Evolutionary conservation across 768 basidiomycete species (phyloP).

Genomic region (Amanita muscaria): DNA sequence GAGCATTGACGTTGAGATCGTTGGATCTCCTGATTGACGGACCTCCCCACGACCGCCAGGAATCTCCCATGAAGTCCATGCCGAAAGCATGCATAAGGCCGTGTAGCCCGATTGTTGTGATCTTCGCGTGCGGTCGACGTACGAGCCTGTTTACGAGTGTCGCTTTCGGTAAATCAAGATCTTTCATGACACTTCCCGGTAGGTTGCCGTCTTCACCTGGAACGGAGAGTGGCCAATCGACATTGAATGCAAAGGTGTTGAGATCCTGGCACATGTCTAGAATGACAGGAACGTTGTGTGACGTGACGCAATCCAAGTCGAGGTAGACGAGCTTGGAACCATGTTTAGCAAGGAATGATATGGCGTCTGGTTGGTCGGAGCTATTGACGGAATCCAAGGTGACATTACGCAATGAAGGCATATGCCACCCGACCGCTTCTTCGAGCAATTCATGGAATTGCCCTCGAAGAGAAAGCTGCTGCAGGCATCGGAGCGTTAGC

Average conservation of each 20-base stretch:
- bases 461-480: conserved; percentile 57
- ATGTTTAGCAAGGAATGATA: conserved; percentile 50
- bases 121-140: conserved; percentile 44
- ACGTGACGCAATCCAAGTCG: conserved; percentile 52
- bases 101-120: conserved; percentile 59
- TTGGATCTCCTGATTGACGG: conserved; percentile 40
- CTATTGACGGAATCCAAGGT: conserved; percentile 44
- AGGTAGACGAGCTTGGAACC: conserved; percentile 53
- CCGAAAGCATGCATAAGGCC: conserved; percentile 65
- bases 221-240: conserved; percentile 51
- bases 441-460: conserved; percentile 59
- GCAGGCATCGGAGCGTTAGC: conserved; percentile 44
- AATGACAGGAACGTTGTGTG: conserved; percentile 47
- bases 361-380: conserved; percentile 48
- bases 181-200: conserved; percentile 11
- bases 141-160: conserved; percentile 31
- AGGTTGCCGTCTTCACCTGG: conserved; percentile 8
- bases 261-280: conserved; percentile 59
- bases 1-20: conserved; percentile 54
- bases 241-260: conserved; percentile 60
- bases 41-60: conserved; percentile 34
- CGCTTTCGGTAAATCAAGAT: conserved; percentile 19
- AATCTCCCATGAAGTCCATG: conserved; percentile 19
- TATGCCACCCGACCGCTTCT: conserved; percentile 55
- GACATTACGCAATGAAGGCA: conserved; percentile 52